Conservation (phyloP, 176 grass and related monocot genomes). For the Leersia perrieri region DNA sequence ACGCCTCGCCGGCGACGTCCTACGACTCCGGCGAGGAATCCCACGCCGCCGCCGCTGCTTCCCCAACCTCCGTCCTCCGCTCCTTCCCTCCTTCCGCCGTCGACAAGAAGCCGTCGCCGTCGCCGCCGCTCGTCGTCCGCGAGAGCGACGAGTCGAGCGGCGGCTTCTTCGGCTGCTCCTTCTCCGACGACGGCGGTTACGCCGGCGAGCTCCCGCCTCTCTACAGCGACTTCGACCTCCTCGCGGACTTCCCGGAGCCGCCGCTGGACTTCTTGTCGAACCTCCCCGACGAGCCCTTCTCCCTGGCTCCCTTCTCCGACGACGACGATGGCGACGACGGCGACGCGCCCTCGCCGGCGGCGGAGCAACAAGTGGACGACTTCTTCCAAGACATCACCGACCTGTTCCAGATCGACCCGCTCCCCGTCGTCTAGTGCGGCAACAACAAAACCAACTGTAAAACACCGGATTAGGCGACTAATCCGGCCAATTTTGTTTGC, state of each 20-base stretch:
- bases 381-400: constrained; percentile 86
- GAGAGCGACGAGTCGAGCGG: constrained; percentile 12
- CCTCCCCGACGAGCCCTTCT: constrained; percentile 25
- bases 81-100: constrained; percentile 31
- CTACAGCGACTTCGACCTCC: constrained; percentile 59
- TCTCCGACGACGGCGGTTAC: constrained; percentile 14
- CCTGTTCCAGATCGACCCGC: constrained; percentile 75
- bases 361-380: constrained; percentile 56
- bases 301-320: background rate
- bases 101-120: background rate
- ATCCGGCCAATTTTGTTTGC: constrained; percentile 59
- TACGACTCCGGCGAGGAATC: constrained; percentile 84
- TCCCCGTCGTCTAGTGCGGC: constrained; percentile 41
- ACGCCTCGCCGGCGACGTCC: constrained; percentile 36
- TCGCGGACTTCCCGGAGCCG: constrained; percentile 42
- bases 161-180: constrained; percentile 32
- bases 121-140: background rate
- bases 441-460: constrained; percentile 15
- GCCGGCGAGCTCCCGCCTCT: constrained; percentile 47
- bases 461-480: constrained; percentile 27
- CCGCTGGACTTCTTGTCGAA: constrained; percentile 51
- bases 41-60: constrained; percentile 47
- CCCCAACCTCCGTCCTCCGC: constrained; percentile 86
- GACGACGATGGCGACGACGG: background rate
- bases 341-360: constrained; percentile 10